Percentiles rank a stretch among this genome's conserved stretches.
These are phyloP conservation scores for Pythium guiyangense DNA, from an alignment of 352 stramenopile genomes.

Conservation along the genomic window DNA sequence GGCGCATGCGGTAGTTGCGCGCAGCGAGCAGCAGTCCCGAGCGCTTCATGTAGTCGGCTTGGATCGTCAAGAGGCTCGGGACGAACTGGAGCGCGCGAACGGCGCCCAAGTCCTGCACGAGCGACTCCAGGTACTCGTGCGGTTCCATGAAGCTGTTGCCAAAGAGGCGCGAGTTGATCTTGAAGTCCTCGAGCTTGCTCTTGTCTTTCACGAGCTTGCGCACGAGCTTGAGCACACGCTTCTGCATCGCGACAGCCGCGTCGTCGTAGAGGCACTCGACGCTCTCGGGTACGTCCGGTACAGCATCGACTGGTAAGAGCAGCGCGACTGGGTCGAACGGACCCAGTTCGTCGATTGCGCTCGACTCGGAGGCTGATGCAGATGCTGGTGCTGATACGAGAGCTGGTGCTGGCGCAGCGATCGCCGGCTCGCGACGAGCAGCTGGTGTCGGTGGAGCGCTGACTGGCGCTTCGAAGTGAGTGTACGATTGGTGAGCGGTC, in stretches of 20 bases:
- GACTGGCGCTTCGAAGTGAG: background rate
- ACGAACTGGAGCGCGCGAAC: slow-evolving; percentile 59
- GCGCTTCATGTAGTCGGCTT: slow-evolving; percentile 57
- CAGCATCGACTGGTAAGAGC: slow-evolving; percentile 35
- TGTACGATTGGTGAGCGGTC: background rate
- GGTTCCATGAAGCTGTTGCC: slow-evolving; percentile 81
- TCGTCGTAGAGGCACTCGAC: slow-evolving; percentile 62
- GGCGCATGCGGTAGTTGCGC: slow-evolving; percentile 42
- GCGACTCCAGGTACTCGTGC: slow-evolving; percentile 56
- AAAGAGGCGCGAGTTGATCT: slow-evolving; percentile 72
- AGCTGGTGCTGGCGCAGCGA: too few relatives aligned
- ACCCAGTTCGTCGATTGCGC: background rate
- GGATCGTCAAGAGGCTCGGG: slow-evolving; percentile 59
- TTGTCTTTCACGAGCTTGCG: slow-evolving; percentile 56
- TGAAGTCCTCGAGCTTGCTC: slow-evolving; percentile 64
- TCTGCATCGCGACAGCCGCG: slow-evolving; percentile 61
- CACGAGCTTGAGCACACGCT: slow-evolving; percentile 47
- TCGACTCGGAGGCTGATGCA: background rate
- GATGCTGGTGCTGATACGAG: background rate
- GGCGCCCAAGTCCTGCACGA: slow-evolving; percentile 50
- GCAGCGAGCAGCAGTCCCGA: slow-evolving; percentile 44
- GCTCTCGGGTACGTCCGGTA: slow-evolving; percentile 44
- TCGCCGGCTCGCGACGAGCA: background rate
- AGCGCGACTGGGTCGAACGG: slow-evolving; percentile 48
- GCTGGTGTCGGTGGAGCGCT: background rate